Evolutionary conservation across 805 yeast species (phyloP), one percentile per base, ranked within the genome.

Genomic region (Candida ficus): DNA sequence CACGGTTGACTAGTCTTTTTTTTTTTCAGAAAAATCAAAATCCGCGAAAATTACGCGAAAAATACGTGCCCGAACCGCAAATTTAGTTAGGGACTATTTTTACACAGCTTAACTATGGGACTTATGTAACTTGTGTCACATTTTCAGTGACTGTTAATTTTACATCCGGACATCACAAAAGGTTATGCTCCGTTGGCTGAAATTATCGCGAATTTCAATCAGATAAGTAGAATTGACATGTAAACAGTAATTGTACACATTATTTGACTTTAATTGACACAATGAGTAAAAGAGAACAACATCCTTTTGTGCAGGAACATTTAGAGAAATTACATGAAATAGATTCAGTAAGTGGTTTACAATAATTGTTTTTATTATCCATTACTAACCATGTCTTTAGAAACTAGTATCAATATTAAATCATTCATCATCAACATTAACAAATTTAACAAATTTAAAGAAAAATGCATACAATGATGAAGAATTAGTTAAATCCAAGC

Each of bases 341-440:
- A 8, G 87, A 80, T 43, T 46, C 55, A 0, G 64, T 58, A 38
- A 28, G 63, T 49, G 8, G 7, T 11, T 17, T 13, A 7, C 18
- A 29, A 7, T 27, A 13, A 6, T 4, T 11, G 14, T 26, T 26
- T 26, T 4, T 26, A 13, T n/a, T 13, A 26, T 7, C n/a, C 16
- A n/a, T 7, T 12, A 20, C 31, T 30, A 28, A 32, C 27, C 11
- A 17, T 10, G n/a, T 2, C 3, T 9, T 5, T 41, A 66, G 54
- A 68, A 68, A 45, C 62, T 80, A 1, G 81, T 76, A 2, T 59
- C 74, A 7, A 54, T 80, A 11, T 55, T 80, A 13, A 76, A 70
- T 26, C 68, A 67, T 43, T 53, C 80, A 33, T 69, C 83, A 6
- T 50, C 63, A 3, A 62, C 78, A 0, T 59, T 79, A 31, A 58